Evolutionary conservation across 768 basidiomycete species (phyloP).

Genomic region (Kwoniella dendrophila): DNA sequence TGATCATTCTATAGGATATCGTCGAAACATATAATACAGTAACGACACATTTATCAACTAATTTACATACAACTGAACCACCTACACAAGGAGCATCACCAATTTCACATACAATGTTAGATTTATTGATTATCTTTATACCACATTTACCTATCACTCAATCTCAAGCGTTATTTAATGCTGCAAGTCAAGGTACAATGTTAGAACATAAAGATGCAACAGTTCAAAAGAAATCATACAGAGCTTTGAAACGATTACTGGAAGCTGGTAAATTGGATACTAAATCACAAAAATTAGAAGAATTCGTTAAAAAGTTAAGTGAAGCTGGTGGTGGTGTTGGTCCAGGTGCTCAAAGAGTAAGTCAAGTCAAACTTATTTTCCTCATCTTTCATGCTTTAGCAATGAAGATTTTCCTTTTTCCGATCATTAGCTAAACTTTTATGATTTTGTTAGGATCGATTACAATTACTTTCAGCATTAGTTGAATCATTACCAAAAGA

Average conservation of each 20-base stretch:
- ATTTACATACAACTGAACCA: constrained; percentile 38
- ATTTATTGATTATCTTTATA: constrained; percentile 80
- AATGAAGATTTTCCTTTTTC: no score
- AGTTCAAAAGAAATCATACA: constrained; percentile 94
- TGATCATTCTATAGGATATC: constrained; percentile 63
- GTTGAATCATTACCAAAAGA: constrained; percentile 70
- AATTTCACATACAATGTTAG: constrained; percentile 65
- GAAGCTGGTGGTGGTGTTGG: constrained; percentile 67
- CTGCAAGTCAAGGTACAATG: constrained; percentile 70
- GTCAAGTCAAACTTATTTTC: constrained; percentile 10
- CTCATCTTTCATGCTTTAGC: not conserved
- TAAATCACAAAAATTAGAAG: constrained; percentile 59
- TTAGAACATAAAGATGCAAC: constrained; percentile 78
- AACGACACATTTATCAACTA: constrained; percentile 58
- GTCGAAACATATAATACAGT: constrained; percentile 81
- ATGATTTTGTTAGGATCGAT: constrained; percentile 68
- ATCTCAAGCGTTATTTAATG: constrained; percentile 66
- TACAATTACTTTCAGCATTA: constrained; percentile 71
- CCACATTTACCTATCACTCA: constrained; percentile 71
- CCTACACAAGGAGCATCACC: constrained; percentile 50
- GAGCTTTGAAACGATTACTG: constrained; percentile 75
- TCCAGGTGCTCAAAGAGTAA: constrained; percentile 83
- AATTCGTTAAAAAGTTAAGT: constrained; percentile 68
- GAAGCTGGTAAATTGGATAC: constrained; percentile 65
- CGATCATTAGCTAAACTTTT: no score